A percentile compares a stretch with the other conserved stretches of the same genome.
Evolutionary conservation across 805 yeast genomes (phyloP).

Genomic region (Metschnikowia gelsemii): DNA sequence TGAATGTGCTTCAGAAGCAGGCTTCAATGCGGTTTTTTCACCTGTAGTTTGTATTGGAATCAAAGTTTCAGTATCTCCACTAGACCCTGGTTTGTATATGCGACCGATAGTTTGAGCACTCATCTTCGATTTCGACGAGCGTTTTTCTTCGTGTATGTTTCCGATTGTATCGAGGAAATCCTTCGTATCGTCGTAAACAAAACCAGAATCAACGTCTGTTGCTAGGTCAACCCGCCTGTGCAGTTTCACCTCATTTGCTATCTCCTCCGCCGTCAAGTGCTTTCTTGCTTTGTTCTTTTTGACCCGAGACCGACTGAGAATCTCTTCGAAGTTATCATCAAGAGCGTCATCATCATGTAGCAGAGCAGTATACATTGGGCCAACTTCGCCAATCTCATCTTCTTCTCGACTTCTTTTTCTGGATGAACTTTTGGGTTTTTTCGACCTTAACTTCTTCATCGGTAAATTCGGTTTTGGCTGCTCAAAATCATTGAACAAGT

Average conservation of each 20-base stretch:
- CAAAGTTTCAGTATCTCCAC: not conserved
- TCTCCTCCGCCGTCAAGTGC: constrained; percentile 30
- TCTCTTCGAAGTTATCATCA: constrained; percentile 34
- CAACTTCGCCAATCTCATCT: constrained; percentile 31
- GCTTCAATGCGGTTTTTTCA: no score
- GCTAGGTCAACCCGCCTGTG: constrained; percentile 20
- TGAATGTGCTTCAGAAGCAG: no score
- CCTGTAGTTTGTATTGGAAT: no score
- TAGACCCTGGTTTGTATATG: not conserved
- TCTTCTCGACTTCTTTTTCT: constrained; percentile 21
- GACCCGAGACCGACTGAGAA: constrained; percentile 30
- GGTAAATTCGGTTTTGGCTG: constrained; percentile 27
- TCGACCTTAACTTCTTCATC: constrained; percentile 45
- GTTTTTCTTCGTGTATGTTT: not conserved
- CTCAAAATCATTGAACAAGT: constrained; percentile 13
- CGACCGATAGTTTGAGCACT: not conserved
- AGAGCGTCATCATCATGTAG: constrained; percentile 27
- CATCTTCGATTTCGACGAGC: not conserved
- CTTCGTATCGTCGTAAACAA: constrained; percentile 37
- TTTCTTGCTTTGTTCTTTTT: constrained; percentile 31
- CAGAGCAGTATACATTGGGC: constrained; percentile 20
- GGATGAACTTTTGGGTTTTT: constrained; percentile 23
- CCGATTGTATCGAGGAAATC: constrained; percentile 36
- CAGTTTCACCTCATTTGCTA: constrained; percentile 40
- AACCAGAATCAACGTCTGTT: constrained; percentile 18